Evolutionary conservation across 2,329 filamentous ascomycete genomes (phyloP).

Genomic region (Leptographium galeiforme): DNA sequence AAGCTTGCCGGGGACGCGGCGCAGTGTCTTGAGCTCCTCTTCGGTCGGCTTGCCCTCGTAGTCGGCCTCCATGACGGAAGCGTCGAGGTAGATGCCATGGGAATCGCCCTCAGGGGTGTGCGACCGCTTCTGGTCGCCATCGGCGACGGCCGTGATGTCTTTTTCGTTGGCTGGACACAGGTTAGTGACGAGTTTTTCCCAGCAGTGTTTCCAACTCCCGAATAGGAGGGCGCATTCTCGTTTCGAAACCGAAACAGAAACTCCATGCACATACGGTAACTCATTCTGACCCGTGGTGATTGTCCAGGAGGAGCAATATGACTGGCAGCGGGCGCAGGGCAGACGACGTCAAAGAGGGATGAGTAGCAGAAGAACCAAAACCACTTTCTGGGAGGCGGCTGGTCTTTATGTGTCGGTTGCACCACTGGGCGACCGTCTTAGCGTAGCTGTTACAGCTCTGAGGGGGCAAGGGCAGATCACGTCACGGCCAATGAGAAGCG

Average conservation of each 20-base stretch:
- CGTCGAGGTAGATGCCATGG: neutral
- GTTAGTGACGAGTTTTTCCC: neutral
- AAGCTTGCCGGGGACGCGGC: slow-evolving; percentile 49
- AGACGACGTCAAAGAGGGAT: no score
- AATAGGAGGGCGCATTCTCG: no score
- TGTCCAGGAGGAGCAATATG: no score
- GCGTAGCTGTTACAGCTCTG: neutral
- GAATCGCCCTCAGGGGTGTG: neutral
- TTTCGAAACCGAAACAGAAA: no score
- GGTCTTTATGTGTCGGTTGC: neutral
- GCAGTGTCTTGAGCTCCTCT: slow-evolving; percentile 48
- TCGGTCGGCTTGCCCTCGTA: slow-evolving; percentile 40
- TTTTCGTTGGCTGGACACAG: neutral
- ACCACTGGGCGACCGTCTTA: neutral
- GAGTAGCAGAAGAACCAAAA: no score
- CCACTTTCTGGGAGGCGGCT: neutral
- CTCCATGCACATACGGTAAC: no score
- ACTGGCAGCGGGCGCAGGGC: no score
- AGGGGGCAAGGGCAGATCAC: neutral
- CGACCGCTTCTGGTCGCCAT: neutral
- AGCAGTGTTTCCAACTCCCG: no score
- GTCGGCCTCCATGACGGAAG: slow-evolving; percentile 9
- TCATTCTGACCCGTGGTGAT: no score
- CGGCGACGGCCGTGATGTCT: neutral
- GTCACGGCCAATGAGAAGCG: neutral